Evolutionary conservation across 2,329 filamentous ascomycete genomes (phyloP).

Genomic region (Cladophialophora bantiana): DNA sequence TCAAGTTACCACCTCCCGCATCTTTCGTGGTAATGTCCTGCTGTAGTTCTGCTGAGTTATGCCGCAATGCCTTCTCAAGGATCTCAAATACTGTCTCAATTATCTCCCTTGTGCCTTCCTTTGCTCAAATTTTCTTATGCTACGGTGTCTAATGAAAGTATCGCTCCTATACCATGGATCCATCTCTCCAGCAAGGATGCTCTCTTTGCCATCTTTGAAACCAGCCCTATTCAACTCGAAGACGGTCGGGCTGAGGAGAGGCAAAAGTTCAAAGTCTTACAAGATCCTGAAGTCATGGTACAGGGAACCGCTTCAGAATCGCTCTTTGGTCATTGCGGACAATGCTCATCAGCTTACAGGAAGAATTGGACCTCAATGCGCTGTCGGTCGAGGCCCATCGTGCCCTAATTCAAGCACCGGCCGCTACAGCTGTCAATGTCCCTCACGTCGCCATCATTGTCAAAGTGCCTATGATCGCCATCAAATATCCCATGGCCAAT

Average conservation of each 20-base stretch:
- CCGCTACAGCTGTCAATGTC: slow-evolving; percentile 32
- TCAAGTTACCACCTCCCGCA: background rate
- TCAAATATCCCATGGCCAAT: slow-evolving; percentile 50
- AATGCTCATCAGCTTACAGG: slow-evolving; percentile 43
- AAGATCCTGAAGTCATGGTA: slow-evolving; percentile 49
- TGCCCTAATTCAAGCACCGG: slow-evolving; percentile 29
- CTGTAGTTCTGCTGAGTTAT: background rate
- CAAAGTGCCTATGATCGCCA: slow-evolving; percentile 54
- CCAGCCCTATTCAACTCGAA: slow-evolving; percentile 30
- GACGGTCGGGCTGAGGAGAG: slow-evolving; percentile 38
- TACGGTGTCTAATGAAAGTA: slow-evolving; percentile 47
- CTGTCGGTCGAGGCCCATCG: slow-evolving; percentile 42
- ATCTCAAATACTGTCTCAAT: slow-evolving; percentile 49
- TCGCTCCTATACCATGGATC: slow-evolving; percentile 52
- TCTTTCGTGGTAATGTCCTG: slow-evolving; percentile 2
- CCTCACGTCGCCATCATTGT: slow-evolving; percentile 51
- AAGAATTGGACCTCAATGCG: slow-evolving; percentile 50
- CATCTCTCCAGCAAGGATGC: slow-evolving; percentile 51
- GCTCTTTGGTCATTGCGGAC: background rate
- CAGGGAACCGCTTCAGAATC: background rate
- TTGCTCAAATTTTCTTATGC: slow-evolving; percentile 55
- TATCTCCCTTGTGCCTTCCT: slow-evolving; percentile 53
- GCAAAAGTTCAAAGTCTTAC: slow-evolving; percentile 47
- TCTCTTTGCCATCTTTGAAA: slow-evolving; percentile 48
- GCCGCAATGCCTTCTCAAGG: slow-evolving; percentile 54